A percentile compares a stretch with the other conserved stretches of the same genome.
phyloP scores from a whole-genome alignment of 2,329 filamentous ascomycete species.

The Diaporthe batatas region DNA sequence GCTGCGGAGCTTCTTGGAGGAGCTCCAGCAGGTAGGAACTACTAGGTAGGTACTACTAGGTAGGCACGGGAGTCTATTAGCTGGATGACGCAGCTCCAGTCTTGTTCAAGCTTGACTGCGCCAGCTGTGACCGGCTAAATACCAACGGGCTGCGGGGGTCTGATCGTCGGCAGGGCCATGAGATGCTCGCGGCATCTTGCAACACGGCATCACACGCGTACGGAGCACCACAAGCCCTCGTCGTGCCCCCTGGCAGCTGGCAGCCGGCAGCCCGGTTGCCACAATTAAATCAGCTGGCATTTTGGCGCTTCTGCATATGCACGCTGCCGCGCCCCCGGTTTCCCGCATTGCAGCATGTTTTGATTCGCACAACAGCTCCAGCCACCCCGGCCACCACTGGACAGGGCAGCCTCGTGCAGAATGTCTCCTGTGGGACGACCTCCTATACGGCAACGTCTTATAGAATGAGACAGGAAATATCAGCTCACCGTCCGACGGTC shows the following conservation, averaged over 20 bases:
- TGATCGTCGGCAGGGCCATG: constrained; percentile 18
- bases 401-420: background rate
- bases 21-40: too few species aligned
- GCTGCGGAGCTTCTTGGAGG: background rate
- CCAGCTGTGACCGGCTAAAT: background rate
- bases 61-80: too few species aligned
- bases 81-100: background rate
- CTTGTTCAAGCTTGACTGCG: background rate
- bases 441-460: too few species aligned
- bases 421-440: too few species aligned
- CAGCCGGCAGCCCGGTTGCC: background rate
- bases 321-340: background rate
- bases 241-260: background rate
- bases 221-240: constrained; percentile 5
- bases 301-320: constrained; percentile 21
- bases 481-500: background rate
- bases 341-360: constrained; percentile 1
- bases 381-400: background rate
- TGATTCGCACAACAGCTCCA: background rate
- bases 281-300: constrained; percentile 9
- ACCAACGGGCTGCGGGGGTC: background rate
- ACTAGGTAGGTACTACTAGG: too few species aligned
- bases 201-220: background rate
- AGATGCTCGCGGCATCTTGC: constrained; percentile 10
- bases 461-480: background rate